phyloP scores from a whole-genome alignment of 192 early-diverging fungal genomes.

The Cladochytrium replicatum region DNA sequence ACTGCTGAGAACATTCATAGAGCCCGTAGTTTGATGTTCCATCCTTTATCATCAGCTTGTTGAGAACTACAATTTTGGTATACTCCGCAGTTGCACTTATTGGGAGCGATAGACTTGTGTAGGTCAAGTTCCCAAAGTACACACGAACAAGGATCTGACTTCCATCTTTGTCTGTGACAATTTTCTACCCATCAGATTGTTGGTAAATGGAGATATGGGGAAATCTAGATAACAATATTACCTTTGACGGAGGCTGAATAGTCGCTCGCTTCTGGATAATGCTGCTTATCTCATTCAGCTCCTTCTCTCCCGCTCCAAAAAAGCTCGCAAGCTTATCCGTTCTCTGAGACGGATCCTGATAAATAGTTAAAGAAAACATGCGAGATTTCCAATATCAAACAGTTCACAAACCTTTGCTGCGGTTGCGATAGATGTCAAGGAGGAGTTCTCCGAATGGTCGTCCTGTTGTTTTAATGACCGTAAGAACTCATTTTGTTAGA shows the following conservation, averaged over 20 bases:
- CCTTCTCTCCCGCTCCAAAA: conserved; percentile 21
- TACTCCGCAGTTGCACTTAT: conserved; percentile 13
- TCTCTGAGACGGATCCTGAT: conserved; percentile 13
- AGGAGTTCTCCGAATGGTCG: too few species aligned
- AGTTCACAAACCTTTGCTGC: too few species aligned
- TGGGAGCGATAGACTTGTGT: conserved; percentile 23
- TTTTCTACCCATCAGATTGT: conserved; percentile 2
- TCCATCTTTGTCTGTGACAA: conserved; percentile 1
- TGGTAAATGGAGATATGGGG: conserved; percentile 4
- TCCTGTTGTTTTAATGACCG: too few species aligned
- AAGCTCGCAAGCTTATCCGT: conserved; percentile 23
- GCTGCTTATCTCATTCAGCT: conserved; percentile 12
- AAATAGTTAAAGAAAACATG: too few species aligned
- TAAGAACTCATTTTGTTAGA: too few species aligned
- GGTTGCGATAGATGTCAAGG: too few species aligned
- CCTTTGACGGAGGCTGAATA: background rate
- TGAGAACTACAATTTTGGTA: conserved; percentile 14
- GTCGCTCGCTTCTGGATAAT: conserved; percentile 9
- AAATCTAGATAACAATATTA: conserved; percentile 1
- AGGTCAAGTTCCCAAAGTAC: conserved; percentile 39
- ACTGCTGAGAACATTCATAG: conserved; percentile 13
- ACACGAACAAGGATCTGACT: conserved; percentile 22
- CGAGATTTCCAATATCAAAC: too few species aligned
- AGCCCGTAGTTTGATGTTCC: conserved; percentile 22
- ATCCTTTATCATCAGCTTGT: conserved; percentile 32